Conservation (phyloP, 2,329 filamentous ascomycete species). For the Chaetoscypha palmicola region DNA sequence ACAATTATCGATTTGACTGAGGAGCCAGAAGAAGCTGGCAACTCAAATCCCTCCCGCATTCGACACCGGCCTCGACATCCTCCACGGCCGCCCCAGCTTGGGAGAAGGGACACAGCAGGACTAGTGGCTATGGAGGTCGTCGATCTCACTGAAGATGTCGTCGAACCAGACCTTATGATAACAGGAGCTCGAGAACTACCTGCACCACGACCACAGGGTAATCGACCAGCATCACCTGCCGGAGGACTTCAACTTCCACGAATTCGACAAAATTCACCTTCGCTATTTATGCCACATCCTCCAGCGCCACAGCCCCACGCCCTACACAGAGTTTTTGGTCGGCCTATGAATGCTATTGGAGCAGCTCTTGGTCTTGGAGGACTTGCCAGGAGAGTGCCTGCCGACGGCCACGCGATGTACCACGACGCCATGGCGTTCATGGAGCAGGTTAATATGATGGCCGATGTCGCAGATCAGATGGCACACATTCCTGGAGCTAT, state of each 20-base stretch:
- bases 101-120: constrained; percentile 23
- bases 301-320: neutral
- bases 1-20: constrained; percentile 31
- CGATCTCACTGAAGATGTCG: constrained; percentile 45
- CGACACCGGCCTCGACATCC: constrained; percentile 7
- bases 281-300: constrained; percentile 9
- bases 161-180: constrained; percentile 31
- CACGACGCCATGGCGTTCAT: neutral
- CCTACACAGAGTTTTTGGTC: neutral
- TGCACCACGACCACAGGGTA: constrained; percentile 5
- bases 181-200: constrained; percentile 23
- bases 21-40: constrained; percentile 9
- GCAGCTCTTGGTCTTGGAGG: constrained; percentile 1
- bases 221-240: neutral
- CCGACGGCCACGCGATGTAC: neutral
- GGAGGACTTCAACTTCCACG: neutral
- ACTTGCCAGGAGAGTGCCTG: neutral
- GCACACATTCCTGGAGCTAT: constrained; percentile 22
- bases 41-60: neutral
- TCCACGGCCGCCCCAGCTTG: constrained; percentile 24
- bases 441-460: neutral
- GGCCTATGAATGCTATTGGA: neutral
- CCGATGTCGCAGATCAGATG: neutral
- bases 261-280: constrained; percentile 6
- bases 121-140: constrained; percentile 39